phyloP scores from a whole-genome alignment of 177 flowering plant species.

The Telopea speciosissima region DNA sequence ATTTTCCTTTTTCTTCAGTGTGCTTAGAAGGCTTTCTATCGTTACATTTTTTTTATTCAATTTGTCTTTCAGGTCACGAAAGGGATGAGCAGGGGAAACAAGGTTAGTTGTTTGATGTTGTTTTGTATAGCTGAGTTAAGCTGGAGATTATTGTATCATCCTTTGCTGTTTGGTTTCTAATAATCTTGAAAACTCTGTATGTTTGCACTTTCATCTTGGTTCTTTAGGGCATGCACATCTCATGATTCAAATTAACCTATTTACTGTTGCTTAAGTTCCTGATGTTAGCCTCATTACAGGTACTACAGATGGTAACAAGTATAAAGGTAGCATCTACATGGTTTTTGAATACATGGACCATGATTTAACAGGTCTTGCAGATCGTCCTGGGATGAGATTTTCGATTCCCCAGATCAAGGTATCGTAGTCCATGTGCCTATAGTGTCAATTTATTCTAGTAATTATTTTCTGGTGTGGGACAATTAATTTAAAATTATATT shows the following conservation, averaged over 20 bases:
- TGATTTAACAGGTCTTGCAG: slow-evolving; percentile 87
- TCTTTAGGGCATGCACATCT: too few species aligned
- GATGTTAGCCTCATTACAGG: neutral
- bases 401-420: slow-evolving; percentile 94
- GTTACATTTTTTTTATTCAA: neutral
- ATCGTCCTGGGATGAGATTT: slow-evolving; percentile 91
- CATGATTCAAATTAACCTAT: neutral
- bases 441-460: neutral
- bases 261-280: neutral
- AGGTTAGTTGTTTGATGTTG: slow-evolving; percentile 34
- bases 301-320: slow-evolving; percentile 71
- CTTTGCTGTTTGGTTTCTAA: neutral
- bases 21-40: neutral
- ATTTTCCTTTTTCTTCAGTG: neutral
- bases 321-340: slow-evolving; percentile 92
- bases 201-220: neutral
- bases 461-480: neutral
- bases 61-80: slow-evolving; percentile 54
- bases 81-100: slow-evolving; percentile 71
- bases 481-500: neutral
- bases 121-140: neutral
- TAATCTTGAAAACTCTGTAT: neutral
- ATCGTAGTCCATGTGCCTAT: slow-evolving; percentile 3
- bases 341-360: slow-evolving; percentile 99
- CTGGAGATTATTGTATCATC: neutral